Percentiles rank a stretch among this genome's conserved stretches.
Evolutionary conservation across 1,139 yeast genomes (phyloP).

Genomic region (Suhomyces bolitotheri): DNA sequence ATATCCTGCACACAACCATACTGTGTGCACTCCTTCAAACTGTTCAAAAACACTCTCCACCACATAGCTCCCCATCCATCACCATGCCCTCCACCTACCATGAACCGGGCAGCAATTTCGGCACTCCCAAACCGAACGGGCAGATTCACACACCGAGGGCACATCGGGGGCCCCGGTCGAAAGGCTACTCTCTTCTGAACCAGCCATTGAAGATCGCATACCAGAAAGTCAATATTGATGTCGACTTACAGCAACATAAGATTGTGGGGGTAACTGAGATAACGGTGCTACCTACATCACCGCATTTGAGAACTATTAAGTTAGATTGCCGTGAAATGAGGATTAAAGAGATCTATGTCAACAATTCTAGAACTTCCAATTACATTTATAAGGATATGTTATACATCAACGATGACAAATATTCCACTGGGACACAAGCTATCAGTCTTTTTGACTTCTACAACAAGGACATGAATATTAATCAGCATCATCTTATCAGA

Average conservation of each 20-base stretch:
- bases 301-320: conserved; percentile 55
- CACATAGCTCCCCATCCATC: conserved; percentile 1
- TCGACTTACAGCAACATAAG: conserved; percentile 55
- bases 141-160: conserved; percentile 11
- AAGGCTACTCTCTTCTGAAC: conserved; percentile 30
- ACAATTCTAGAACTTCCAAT: conserved; percentile 38
- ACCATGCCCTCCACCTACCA: conserved; percentile 26
- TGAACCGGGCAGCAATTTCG: conserved; percentile 14
- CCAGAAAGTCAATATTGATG: conserved; percentile 67
- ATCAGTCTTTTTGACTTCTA: conserved; percentile 45
- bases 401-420: conserved; percentile 38
- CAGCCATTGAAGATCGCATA: conserved; percentile 60
- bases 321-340: conserved; percentile 82
- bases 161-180: conserved; percentile 18
- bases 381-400: conserved; percentile 42
- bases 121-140: conserved; percentile 10
- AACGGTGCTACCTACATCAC: conserved; percentile 71
- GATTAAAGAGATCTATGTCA: conserved; percentile 63
- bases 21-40: conserved; percentile 3
- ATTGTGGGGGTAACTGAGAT: conserved; percentile 80
- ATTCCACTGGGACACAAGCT: conserved; percentile 20
- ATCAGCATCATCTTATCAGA: conserved; percentile 65
- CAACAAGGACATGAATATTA: conserved; percentile 44
- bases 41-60: conserved; percentile 3
- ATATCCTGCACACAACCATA: conserved; percentile 2